Percentiles rank a stretch among this genome's conserved stretches.
phyloP scores from a whole-genome alignment of 2,329 filamentous ascomycete genomes.

The Fusarium aywerte region DNA sequence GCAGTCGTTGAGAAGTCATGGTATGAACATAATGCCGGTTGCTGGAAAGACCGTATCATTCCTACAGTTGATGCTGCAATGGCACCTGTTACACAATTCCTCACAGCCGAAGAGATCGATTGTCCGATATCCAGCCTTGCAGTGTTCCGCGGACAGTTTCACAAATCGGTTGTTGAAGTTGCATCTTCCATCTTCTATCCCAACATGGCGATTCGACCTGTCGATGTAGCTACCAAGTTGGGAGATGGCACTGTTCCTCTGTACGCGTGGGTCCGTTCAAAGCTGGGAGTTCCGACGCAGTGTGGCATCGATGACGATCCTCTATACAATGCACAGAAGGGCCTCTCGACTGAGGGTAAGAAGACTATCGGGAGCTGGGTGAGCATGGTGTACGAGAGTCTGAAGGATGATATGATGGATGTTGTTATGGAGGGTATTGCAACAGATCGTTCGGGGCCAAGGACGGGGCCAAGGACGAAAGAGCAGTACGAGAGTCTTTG shows the following conservation, averaged over 20 bases:
- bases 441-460: constrained; percentile 27
- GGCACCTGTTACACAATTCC: constrained; percentile 44
- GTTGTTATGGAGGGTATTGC: constrained; percentile 45
- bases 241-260: constrained; percentile 48
- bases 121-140: constrained; percentile 43
- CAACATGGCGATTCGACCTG: constrained; percentile 35
- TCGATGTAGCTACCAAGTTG: constrained; percentile 43
- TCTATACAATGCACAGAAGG: constrained; percentile 41
- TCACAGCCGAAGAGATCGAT: constrained; percentile 34
- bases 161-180: constrained; percentile 29
- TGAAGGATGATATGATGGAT: constrained; percentile 45
- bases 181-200: constrained; percentile 46
- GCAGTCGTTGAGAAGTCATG: constrained; percentile 43
- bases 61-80: constrained; percentile 45
- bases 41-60: constrained; percentile 47
- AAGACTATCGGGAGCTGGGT: constrained; percentile 51
- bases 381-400: constrained; percentile 49
- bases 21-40: constrained; percentile 44
- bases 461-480: constrained; percentile 35
- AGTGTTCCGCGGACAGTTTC: constrained; percentile 38
- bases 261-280: constrained; percentile 48
- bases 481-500: constrained; percentile 43
- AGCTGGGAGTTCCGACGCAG: constrained; percentile 46
- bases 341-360: constrained; percentile 39
- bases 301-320: constrained; percentile 49